Evolutionary conservation across 2,329 filamentous ascomycete species (phyloP), one percentile per base, ranked within the genome.

Genomic region (Claviceps sp.): DNA sequence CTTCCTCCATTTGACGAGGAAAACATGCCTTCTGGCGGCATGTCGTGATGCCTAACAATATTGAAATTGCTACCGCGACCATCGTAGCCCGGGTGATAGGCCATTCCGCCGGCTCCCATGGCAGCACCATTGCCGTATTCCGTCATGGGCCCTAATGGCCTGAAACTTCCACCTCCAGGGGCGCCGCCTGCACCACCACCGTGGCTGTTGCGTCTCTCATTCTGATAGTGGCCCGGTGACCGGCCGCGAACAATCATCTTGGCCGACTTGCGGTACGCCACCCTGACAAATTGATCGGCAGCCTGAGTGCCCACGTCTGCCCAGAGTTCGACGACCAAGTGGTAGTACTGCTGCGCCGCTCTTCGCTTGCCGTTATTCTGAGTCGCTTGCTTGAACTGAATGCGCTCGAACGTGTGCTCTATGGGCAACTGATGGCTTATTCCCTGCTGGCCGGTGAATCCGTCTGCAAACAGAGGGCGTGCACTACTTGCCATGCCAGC

Each of bases 311-410:
- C 75, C 7, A 88, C 70, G 57, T 90, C 82, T 7, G 79, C 87
- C 67, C 81, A 88, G 1, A 94, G 78, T 63, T 95, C 89, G 4
- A 95, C 84, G 46, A 94, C 79, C n/a, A 96, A 75, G 60, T 93
- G 87, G 62, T 94, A 95, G 66, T 89, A 95, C 60, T 95, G 90
- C 63, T 96, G 89, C 18, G 89, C 88, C 1, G 89, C 89, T 52
- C 90, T 77, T 58, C 90, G 78, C 66, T 95, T 95, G 47, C 89
- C 89, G 59, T 96, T 96, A 70, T 95, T 96, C 24, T 89, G 88
- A 0, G 89, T 95, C 1, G 90, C 89, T 57, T 88, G 87, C 66
- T 95, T 94, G 76, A 95, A 96, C 61, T 95, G 89, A 49, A 95
- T 93, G 11, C 90, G 82, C 63, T 95, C 89, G 63, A 94, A 96